Base-by-base conservation (phyloP, 495 filamentous ascomycete genomes). In the Glonium stellatum region DNA sequence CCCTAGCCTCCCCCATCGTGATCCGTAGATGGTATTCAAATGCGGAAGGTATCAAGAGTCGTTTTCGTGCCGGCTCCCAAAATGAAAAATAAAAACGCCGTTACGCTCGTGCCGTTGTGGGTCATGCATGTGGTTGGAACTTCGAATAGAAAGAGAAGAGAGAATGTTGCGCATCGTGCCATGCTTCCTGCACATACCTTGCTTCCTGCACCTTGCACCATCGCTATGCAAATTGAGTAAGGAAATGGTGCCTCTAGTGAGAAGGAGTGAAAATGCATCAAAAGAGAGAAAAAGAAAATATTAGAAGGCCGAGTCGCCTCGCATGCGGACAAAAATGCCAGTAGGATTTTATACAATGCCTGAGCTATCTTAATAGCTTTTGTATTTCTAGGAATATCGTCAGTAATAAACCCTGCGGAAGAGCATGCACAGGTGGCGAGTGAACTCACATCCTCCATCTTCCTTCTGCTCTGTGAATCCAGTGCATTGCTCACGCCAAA, bases 401-500 rank as follows among this genome's bases (percentile, higher is more conserved):
- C 31, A 51, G 23, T 8, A 27, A 25, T 8, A 31, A 23, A 18
- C 13, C 18, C 39, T 44, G 10, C 18, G 39, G 13, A 13, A 25
- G 25, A 6, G 18, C 25, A 15, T 8, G 21, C 13, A 31, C 13
- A 23, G 12, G 25, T 18, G 15, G 22, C 5, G 6, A 1, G 48
- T 4, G 42, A 72, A 76, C 89, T 84, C 76, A 93, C 90, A 78
- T 95, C 90, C 64, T 97, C 92, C 62, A 93, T 83, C 68, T 86
- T 82, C 66, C 88, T 82, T 65, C 85, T 77, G 72, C 95, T 91
- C 65, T 83, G 81, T 37, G 87, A 88, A 74, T 99, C 95, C 66
- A 97, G 70, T 48, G 88, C 84, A 72, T 97, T 99, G 4, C 90
- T 92, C n/a, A 91, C 91, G 21, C 95, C 95, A 72, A 97, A 76